phyloP scores from a whole-genome alignment of 441 rosid species.

The Pelargonium fulgidum region DNA sequence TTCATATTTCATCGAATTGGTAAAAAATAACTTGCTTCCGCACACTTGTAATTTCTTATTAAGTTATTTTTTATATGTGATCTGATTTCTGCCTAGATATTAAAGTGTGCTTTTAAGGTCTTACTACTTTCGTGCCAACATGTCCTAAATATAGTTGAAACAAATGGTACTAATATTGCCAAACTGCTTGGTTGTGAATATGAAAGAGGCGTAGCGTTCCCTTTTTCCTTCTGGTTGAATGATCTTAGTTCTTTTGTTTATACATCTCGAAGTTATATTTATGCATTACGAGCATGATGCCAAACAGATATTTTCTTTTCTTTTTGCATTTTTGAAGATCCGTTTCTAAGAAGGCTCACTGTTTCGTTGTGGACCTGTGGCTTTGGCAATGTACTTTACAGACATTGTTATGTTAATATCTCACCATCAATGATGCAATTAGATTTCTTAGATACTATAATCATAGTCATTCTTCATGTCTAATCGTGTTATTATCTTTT shows the following conservation, averaged over 20 bases:
- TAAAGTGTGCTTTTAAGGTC: not conserved
- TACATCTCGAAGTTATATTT: too few relatives aligned
- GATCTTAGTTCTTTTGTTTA: too few relatives aligned
- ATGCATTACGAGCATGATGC: not conserved
- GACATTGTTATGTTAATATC: conserved; percentile 13
- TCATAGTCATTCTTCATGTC: conserved; percentile 23
- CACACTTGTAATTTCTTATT: not conserved
- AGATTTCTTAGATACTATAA: conserved; percentile 7
- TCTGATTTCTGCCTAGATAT: not conserved
- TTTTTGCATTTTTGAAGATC: not conserved
- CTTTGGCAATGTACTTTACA: not conserved
- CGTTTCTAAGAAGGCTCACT: not conserved
- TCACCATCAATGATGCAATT: conserved; percentile 10
- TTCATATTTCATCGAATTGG: not conserved
- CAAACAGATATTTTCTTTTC: not conserved
- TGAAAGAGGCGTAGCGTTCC: too few relatives aligned
- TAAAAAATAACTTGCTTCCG: not conserved
- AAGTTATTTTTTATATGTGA: not conserved
- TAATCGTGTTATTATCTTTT: conserved; percentile 17
- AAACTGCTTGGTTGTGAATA: too few relatives aligned
- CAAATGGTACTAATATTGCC: too few relatives aligned
- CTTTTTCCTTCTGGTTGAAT: too few relatives aligned
- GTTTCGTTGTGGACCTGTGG: not conserved
- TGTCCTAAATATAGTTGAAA: too few relatives aligned
- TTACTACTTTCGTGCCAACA: too few relatives aligned